Evolutionary conservation across 2,329 filamentous ascomycete genomes (phyloP), one percentile per base, ranked within the genome.

Genomic region (Fusarium verrucosum): DNA sequence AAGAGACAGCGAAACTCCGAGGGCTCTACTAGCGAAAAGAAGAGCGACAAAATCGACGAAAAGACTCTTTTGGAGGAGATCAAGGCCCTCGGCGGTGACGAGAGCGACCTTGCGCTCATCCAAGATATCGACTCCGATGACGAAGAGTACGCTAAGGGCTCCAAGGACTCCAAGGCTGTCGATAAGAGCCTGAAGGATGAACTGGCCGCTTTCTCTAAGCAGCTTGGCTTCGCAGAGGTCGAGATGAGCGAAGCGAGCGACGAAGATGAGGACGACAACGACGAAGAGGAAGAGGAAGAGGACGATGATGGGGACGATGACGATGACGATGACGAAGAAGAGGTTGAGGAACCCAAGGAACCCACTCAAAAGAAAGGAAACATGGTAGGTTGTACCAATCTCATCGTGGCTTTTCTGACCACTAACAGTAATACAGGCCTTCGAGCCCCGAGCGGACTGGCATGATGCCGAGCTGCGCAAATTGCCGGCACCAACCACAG

Each of bases 61-160:
- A 77, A 78, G 28, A 72, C 75, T 13, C 77, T 90, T 6, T 76
- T 90, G 9, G 82, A 86, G 53, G 88, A 90, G 70, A 90, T 90
- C 61, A 80, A 82, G 64, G 86, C 85, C 14, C 78, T 91, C 3
- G 88, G 87, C 5, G 88, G 88, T 14, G 86, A 89, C 50, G 85
- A 90, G 73, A 81, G 86, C 37, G 88, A 90, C 63, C 73, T 89
- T 38, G 83, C 86, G 32, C 81, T 90, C 30, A 82, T 90, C 50
- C 83, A 81, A 37, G 85, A 83, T 57, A 77, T 80, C 13, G 76
- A 79, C 30, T 81, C 79, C 5, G 78, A 79, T 17, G 77, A 80
- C 53, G 76, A 78, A 46, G 76, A 73, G 19, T 70, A 72, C 37
- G 65, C 60, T n/a, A 70, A 73, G 38, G 73, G 72, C 36, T 68